Evolutionary conservation across 23 red algal genomes (phyloP), one percentile per base, ranked within the genome.

Genomic region (Pyropia yezoensis): DNA sequence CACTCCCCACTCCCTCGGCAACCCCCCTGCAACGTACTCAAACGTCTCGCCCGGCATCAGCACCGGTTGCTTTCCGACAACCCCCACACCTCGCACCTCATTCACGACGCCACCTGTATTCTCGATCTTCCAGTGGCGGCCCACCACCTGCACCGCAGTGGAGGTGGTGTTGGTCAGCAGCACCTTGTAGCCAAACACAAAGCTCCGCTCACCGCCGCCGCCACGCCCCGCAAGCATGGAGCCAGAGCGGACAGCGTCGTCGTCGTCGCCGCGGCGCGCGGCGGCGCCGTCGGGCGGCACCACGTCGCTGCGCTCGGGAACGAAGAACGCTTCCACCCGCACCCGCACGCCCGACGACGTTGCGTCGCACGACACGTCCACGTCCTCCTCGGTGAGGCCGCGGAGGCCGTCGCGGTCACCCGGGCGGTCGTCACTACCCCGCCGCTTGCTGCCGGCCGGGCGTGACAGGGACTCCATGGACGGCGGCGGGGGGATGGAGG

Each of bases 1-100:
- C n/a, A n/a, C n/a, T n/a, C 3, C 30, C 3, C 3, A 33, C 6
- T 33, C 30, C 30, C 30, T 33, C 30, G 30, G 30, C 2, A 33
- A 47, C 4, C 6, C 39, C 39, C 11, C 39, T 0, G 3, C 39
- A 47, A 47, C 55, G 45, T 88, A 88, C 50, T 78, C 72, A 71
- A 70, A 88, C 16, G 63, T 32, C 68, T 88, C 73, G 54, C 83
- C 83, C 0, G 71, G 71, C 45, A 47, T 52, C 0, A 88, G 59
- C 52, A 88, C 72, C 30, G 83, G 83, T 49, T 88, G 83, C 53
- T 76, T 26, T 5, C 83, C 83, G n/a, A 88, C 83, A 50, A 88
- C 83, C 13, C 83, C 83, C 9, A 70, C 50, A 16, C 83, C 83
- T 28, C 51, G 53, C 12, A 88, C 83, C 22, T 71, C 66, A 18